Evolutionary conservation across 805 yeast species (phyloP), one percentile per base, ranked within the genome.

Genomic region (Cyberlindnera maritima): DNA sequence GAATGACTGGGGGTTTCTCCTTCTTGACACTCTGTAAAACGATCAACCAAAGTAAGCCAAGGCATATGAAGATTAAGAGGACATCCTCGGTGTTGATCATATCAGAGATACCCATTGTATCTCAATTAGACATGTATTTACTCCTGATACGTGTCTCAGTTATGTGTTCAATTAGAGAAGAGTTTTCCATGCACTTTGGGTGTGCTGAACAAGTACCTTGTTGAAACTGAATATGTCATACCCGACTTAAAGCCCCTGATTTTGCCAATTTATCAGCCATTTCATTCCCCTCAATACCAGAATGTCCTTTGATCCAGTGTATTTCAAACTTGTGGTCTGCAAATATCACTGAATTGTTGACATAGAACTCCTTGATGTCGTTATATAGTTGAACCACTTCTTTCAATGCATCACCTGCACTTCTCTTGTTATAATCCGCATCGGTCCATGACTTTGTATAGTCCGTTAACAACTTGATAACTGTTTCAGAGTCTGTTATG

Each of bases 261-360:
- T 75, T 83, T 2, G 97, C 97, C 37, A 90, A 67, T 40, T 58
- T 57, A 60, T 90, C 96, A 0, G 96, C 97, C 60, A 59, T 68
- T 48, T 81, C 89, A 60, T 90, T 90, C 0, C 96, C 97, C 12
- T 58, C 62, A 33, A 68, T 64, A 0, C 88, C 91, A 15, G 71
- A 62, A 62, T 91, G 97, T 0, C 92, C 96, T 47, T 67, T 71
- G 4, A 88, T 91, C 70, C 92, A 81, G 4, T 57, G 60, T 18
- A 89, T 60, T 3, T 65, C 61, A 23, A 88, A 67, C 0, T 62
- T 46, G 54, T 69, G 66, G 9, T 60, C 69, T 28, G 45, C 44
- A 49, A 66, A 56, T 25, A 62, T 35, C 3, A 34, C 51, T 4
- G 52, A 28, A 41, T 61, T 60, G 0, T 47, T n/a, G 12, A 48